Evolutionary conservation across 805 yeast genomes (phyloP).

Genomic region (Pichia eremophila): DNA sequence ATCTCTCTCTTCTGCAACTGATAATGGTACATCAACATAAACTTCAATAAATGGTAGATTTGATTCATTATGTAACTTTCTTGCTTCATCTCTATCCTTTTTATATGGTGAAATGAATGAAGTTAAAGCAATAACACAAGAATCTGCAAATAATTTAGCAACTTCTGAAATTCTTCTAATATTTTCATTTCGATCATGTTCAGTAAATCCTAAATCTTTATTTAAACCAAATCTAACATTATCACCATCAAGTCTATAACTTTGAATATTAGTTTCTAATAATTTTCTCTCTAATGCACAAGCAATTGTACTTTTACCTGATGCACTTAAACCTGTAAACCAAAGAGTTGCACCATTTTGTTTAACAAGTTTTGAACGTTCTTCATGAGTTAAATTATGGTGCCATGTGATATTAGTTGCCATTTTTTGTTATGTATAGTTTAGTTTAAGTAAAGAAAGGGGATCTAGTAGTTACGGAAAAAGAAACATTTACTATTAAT

Average conservation of each 20-base stretch:
- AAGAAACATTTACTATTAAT: background rate
- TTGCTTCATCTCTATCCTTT: slow-evolving; percentile 74
- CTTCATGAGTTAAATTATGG: slow-evolving; percentile 73
- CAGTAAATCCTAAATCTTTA: slow-evolving; percentile 90
- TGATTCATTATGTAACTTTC: slow-evolving; percentile 71
- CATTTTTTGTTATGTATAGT: slow-evolving; percentile 36
- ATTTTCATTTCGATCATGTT: slow-evolving; percentile 87
- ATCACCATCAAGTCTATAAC: slow-evolving; percentile 92
- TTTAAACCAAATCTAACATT: slow-evolving; percentile 90
- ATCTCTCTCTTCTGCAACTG: slow-evolving; percentile 93
- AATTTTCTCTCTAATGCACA: slow-evolving; percentile 84
- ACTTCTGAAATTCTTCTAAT: slow-evolving; percentile 94
- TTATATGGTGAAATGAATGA: slow-evolving; percentile 90
- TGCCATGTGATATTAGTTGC: slow-evolving; percentile 98
- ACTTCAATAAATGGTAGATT: slow-evolving; percentile 83
- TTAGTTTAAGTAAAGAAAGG: too few relatives aligned
- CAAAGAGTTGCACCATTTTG: slow-evolving; percentile 88
- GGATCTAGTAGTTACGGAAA: background rate
- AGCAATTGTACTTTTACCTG: slow-evolving; percentile 90
- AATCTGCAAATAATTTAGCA: slow-evolving; percentile 85
- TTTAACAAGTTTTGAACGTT: slow-evolving; percentile 60
- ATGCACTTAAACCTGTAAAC: slow-evolving; percentile 93
- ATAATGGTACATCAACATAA: slow-evolving; percentile 85
- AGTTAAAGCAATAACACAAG: slow-evolving; percentile 80
- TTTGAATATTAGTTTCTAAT: slow-evolving; percentile 55